A percentile compares a stretch with the other conserved stretches of the same genome.
These are phyloP conservation scores for Scytalidium sp. DNA, from an alignment of 2,329 filamentous ascomycete species.

Conservation along the genomic window DNA sequence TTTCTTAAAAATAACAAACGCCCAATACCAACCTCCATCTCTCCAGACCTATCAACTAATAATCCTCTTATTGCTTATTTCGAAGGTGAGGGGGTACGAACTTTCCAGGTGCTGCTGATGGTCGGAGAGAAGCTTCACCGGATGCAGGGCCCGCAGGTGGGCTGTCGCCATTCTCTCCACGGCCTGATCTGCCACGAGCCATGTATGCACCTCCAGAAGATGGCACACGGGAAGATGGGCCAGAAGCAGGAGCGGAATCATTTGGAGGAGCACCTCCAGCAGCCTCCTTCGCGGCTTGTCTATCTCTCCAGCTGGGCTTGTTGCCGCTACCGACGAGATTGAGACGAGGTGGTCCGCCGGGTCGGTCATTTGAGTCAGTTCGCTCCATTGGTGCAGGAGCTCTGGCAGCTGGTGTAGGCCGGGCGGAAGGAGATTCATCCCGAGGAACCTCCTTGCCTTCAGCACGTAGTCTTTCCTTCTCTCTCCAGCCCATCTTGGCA, in stretches of 20 bases:
- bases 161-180: slow-evolving; percentile 37
- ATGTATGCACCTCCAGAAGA: slow-evolving; percentile 39
- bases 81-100: slow-evolving; percentile 52
- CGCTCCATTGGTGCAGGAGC: slow-evolving; percentile 32
- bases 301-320: slow-evolving; percentile 56
- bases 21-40: neutral
- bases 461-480: slow-evolving; percentile 58
- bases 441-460: slow-evolving; percentile 28
- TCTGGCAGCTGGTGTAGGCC: slow-evolving; percentile 21
- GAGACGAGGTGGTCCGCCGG: slow-evolving; percentile 51
- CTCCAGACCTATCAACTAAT: neutral
- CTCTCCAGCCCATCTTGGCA: slow-evolving; percentile 68
- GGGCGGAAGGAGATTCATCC: slow-evolving; percentile 20
- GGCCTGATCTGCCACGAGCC: slow-evolving; percentile 41
- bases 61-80: slow-evolving; percentile 25
- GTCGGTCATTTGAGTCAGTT: slow-evolving; percentile 40
- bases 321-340: slow-evolving; percentile 41
- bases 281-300: slow-evolving; percentile 46
- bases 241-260: slow-evolving; percentile 23
- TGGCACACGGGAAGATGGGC: slow-evolving; percentile 14
- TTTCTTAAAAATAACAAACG: neutral
- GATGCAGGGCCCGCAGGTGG: slow-evolving; percentile 34
- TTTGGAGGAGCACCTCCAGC: slow-evolving; percentile 22
- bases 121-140: slow-evolving; percentile 43
- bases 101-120: slow-evolving; percentile 54